These are phyloP conservation scores for Botrytis aclada DNA, from an alignment of 2,329 filamentous ascomycete species.

Conservation along the genomic window DNA sequence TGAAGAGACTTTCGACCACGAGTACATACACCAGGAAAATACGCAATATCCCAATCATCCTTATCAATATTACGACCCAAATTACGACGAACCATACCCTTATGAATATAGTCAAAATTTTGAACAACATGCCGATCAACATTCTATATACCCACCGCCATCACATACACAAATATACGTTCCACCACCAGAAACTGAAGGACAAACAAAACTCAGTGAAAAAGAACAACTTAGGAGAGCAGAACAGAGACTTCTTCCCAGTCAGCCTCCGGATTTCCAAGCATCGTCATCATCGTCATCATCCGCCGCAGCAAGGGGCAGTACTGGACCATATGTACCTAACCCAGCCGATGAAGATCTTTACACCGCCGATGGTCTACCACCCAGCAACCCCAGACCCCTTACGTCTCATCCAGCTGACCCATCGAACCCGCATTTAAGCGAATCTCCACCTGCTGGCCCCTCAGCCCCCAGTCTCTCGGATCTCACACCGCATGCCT, in stretches of 20 bases:
- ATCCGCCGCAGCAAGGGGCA: slow-evolving; percentile 21
- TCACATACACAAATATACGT: slow-evolving; percentile 48
- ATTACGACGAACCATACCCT: slow-evolving; percentile 33
- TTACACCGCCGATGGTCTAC: slow-evolving; percentile 47
- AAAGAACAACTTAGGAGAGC: slow-evolving; percentile 77
- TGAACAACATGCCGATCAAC: slow-evolving; percentile 39
- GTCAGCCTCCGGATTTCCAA: slow-evolving; percentile 60
- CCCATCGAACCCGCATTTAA: background rate
- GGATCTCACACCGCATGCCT: slow-evolving; percentile 26
- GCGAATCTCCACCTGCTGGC: slow-evolving; percentile 19
- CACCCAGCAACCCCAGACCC: slow-evolving; percentile 26
- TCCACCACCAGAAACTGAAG: slow-evolving; percentile 57
- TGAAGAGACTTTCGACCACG: slow-evolving; percentile 25
- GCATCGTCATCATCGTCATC: slow-evolving; percentile 43
- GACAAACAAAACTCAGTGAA: slow-evolving; percentile 67
- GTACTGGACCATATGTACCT: slow-evolving; percentile 42
- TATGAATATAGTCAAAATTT: slow-evolving; percentile 33
- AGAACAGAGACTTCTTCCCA: slow-evolving; percentile 77
- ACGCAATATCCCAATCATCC: slow-evolving; percentile 35
- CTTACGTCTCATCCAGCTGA: slow-evolving; percentile 22
- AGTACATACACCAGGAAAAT: slow-evolving; percentile 15
- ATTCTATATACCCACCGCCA: slow-evolving; percentile 31
- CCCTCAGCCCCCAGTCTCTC: slow-evolving; percentile 31
- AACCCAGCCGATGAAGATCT: slow-evolving; percentile 47
- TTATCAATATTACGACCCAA: slow-evolving; percentile 37